Evolutionary conservation across 495 filamentous ascomycete genomes (phyloP), one percentile per base, ranked within the genome.

Genomic region (Cercophora sp.): DNA sequence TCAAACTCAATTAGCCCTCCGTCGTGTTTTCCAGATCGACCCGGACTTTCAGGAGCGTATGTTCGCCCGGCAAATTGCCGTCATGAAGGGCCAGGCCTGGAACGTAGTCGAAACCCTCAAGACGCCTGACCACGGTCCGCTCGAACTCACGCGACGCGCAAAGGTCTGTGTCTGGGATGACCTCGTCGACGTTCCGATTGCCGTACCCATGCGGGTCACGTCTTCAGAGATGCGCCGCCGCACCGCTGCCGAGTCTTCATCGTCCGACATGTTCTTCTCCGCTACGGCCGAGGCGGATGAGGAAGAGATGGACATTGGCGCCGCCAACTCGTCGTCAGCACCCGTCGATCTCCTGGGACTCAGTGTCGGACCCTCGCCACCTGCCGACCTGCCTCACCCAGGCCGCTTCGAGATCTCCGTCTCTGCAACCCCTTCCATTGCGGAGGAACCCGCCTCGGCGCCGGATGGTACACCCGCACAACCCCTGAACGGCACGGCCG

Each of bases 31-130:
- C 61, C 83, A 86, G 55, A 83, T 92, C 64, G 93, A 98, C 64
- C 81, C 88, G 0, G 93, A 97, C 68, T 98, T 98, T 66, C 88
- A 97, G 61, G 93, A 98, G 70, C 84, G 87, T 68, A 98, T 98
- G 93, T 98, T 94, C 69, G 89, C 89, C 15, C 79, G 87, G 47
- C 93, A 98, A 62, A 96, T 97, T 41, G 92, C 94, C 1, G 93
- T 98, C 34, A 93, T 98, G 88, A 98, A 98, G 72, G 93, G 93
- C 4, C 93, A 98, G 62, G 93, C 94, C 8, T 98, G 91, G 88
- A 98, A 98, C 68, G 93, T 98, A 2, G 91, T 98, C 8, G 93
- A 98, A 72, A 96, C 92, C 9, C 74, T 98, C 45, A 98, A 98
- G 63, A 86, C 85, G 3, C 77, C 79, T 1, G 94, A 96, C 66